Evolutionary conservation across 1,284 basidiomycete genomes (phyloP), one percentile per base, ranked within the genome.

Genomic region (Heterobasidion annosum): DNA sequence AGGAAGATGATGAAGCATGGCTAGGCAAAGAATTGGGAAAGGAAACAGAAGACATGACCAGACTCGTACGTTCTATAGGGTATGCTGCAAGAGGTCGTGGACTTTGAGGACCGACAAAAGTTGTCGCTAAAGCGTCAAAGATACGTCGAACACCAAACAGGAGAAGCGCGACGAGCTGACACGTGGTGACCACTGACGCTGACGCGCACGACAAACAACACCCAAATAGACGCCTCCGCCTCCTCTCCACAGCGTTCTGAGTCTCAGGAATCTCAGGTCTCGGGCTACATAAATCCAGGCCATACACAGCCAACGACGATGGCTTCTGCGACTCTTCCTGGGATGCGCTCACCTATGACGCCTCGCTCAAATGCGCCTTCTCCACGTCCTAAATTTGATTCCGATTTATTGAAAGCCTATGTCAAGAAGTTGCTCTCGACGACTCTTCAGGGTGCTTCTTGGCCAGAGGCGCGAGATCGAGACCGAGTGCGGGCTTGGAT

Each of bases 371-470:
- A 74, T 50, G 78, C 79, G 47, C 67, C 79, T 6, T 81, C 81
- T 1, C 79, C 81, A 33, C 72, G 78, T 51, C 81, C 79, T 51
- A 75, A 75, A 58, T 91, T 91, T 66, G 88, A 91, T 64, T 67
- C 79, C 1, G 87, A 88, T 52, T 70, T 82, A 43, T 75, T 91
- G 54, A 83, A 81, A 58, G 73, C 79, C 32, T 91, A 91, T 69
- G 85, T 88, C 69, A 91, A 87, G 75, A 85, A 85, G 65, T 77
- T 91, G 51, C 71, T 91, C 52, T 75, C 81, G 57, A 76, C 81
- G 6, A 87, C 82, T 1, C 73, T 91, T 32, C 78, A 83, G 58
- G 75, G 69, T 52, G 75, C 73, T 52, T 64, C 74, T n/a, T 91
- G 87, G 86, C 78, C 82, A 48, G 79, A 81, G 49, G 64, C 74